Conservation (phyloP, 2,329 filamentous ascomycete genomes). For the Ambrosiella cleistominuta region DNA sequence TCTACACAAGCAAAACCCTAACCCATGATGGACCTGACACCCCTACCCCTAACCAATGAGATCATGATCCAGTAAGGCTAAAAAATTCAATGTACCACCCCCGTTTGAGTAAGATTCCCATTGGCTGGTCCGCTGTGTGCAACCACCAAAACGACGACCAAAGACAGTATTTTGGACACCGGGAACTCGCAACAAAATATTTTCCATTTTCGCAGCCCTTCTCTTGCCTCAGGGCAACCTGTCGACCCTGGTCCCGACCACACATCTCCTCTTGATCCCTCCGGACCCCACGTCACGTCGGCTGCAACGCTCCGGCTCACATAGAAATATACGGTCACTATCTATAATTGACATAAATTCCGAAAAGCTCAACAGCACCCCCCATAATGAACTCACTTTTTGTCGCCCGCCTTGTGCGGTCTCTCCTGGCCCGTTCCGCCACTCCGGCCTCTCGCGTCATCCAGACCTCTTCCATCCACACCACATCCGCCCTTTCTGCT, state of each 20-base stretch:
- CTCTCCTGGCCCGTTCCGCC: conserved; percentile 5
- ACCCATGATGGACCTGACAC: neutral
- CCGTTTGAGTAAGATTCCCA: neutral
- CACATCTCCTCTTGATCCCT: neutral
- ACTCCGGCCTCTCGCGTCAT: conserved; percentile 16
- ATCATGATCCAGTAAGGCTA: neutral
- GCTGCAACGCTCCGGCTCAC: neutral
- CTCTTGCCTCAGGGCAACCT: neutral
- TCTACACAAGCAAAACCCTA: neutral
- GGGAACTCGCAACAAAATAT: neutral
- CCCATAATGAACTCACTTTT: conserved; percentile 9
- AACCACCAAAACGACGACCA: neutral
- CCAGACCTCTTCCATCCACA: conserved; percentile 26
- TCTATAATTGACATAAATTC: too few species aligned
- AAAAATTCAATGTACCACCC: conserved; percentile 5
- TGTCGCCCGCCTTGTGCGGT: conserved; percentile 8
- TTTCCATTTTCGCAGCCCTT: neutral
- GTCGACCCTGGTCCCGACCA: neutral
- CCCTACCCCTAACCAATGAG: neutral
- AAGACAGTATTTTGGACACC: neutral
- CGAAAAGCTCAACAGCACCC: neutral
- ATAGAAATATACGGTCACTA: neutral
- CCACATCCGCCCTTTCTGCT: conserved; percentile 28
- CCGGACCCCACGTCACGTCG: neutral
- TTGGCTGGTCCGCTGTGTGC: neutral